Evolutionary conservation across 805 yeast genomes (phyloP).

Genomic region (Candida coquimbonensis): DNA sequence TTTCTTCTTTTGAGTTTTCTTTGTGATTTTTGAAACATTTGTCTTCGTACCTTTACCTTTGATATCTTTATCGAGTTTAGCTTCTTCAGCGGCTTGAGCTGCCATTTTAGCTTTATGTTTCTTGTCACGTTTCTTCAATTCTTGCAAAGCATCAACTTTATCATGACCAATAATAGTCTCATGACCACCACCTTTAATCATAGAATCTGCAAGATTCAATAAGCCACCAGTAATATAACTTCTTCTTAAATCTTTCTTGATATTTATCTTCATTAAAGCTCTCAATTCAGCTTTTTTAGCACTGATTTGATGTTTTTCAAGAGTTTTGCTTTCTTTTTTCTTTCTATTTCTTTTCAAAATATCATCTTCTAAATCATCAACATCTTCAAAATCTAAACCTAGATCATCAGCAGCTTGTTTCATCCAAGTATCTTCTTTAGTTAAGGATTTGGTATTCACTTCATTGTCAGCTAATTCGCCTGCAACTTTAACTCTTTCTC

Average conservation of each 20-base stretch:
- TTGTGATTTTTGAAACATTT: neutral
- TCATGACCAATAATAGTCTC: slow-evolving; percentile 63
- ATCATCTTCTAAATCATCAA: slow-evolving; percentile 55
- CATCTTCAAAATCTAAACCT: slow-evolving; percentile 67
- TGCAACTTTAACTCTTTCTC: slow-evolving; percentile 62
- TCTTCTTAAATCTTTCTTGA: slow-evolving; percentile 57
- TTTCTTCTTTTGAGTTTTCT: neutral
- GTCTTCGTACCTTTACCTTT: neutral
- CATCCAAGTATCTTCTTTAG: slow-evolving; percentile 75
- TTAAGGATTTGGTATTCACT: slow-evolving; percentile 48
- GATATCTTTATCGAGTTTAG: neutral
- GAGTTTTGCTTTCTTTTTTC: slow-evolving; percentile 44
- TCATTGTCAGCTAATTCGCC: slow-evolving; percentile 70
- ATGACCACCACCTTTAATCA: slow-evolving; percentile 64
- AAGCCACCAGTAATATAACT: slow-evolving; percentile 78
- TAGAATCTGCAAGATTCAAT: slow-evolving; percentile 67
- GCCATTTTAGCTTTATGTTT: neutral
- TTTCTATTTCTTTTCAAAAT: slow-evolving; percentile 55
- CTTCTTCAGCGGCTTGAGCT: neutral
- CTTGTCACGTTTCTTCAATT: slow-evolving; percentile 31
- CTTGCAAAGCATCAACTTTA: slow-evolving; percentile 60
- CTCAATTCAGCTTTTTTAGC: slow-evolving; percentile 42
- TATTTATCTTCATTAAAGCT: slow-evolving; percentile 42
- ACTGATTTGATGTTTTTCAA: slow-evolving; percentile 40
- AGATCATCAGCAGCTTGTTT: slow-evolving; percentile 88